Evolutionary conservation across 1,284 basidiomycete genomes (phyloP).

Genomic region (Marasmius tenuissimus): DNA sequence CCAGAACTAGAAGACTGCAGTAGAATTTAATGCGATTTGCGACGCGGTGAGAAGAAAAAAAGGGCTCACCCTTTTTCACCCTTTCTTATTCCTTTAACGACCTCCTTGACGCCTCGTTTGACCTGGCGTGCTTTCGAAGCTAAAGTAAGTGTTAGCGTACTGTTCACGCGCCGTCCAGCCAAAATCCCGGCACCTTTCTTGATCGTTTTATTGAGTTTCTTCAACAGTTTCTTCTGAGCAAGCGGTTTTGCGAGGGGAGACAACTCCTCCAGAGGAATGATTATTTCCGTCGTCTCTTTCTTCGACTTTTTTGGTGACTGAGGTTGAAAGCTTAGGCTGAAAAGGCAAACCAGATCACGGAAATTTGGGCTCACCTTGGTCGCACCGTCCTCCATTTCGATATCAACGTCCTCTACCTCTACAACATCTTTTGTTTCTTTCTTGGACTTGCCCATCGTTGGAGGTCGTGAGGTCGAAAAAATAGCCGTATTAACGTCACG

Average conservation of each 20-base stretch:
- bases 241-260: constrained; percentile 90
- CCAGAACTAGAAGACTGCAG: constrained; percentile 83
- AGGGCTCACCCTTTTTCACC: constrained; percentile 86
- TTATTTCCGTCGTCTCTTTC: constrained; percentile 63
- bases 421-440: constrained; percentile 8
- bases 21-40: constrained; percentile 5
- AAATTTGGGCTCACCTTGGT: background rate
- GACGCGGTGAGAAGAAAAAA: background rate
- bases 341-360: background rate
- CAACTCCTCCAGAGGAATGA: constrained; percentile 78
- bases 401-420: constrained; percentile 6
- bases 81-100: constrained; percentile 94
- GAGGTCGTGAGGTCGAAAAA: constrained; percentile 8
- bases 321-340: background rate
- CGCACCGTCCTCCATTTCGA: constrained; percentile 14
- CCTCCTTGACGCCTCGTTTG: constrained; percentile 95
- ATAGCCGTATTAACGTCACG: background rate
- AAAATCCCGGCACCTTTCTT: constrained; percentile 68
- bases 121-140: constrained; percentile 91
- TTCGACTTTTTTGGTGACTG: constrained; percentile 57
- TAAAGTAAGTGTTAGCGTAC: constrained; percentile 29
- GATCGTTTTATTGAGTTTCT: constrained; percentile 91
- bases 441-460: constrained; percentile 12
- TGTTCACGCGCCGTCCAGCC: background rate
- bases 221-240: constrained; percentile 88